Evolutionary conservation across 768 basidiomycete species (phyloP), one percentile per base, ranked within the genome.

Genomic region (Tylopilus subfusipes): DNA sequence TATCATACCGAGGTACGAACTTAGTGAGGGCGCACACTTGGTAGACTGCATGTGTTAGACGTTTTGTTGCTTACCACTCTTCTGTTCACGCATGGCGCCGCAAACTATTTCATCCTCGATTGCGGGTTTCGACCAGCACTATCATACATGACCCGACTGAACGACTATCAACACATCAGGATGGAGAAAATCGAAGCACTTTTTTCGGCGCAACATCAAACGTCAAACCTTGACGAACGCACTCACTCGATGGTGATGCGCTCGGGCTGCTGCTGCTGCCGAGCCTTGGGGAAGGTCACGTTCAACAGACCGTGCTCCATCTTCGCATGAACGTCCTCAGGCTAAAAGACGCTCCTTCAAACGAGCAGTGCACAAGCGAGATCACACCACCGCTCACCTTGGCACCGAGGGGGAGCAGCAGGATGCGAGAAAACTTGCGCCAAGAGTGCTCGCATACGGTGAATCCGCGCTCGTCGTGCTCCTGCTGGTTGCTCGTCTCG

Each of bases 221-320:
- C 11, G 5, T 16, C 14, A 5, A 10, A 0, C 22, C 7, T 13
- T 14, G 34, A 16, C 10, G 12, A 21, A 10, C 18, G 34, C 43
- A 43, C 33, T 29, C 29, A 29, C 29, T 29, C 29, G 10, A 29
- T 29, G 5, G 29, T 29, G 29, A 29, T 29, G 29, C 29, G 29
- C 29, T 29, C 10, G 29, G 29, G 29, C 29, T 29, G 29, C 29
- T 29, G 29, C 51, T 76, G 64, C n/a, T n/a, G n/a, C 9, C 68
- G 64, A 19, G 70, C 65, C 67, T 78, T 82, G 7, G 82, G 82
- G 75, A 80, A 83, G 1, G 76, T 29, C 29, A 29, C 10, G 29
- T 29, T 29, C 29, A 10, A 29, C 4, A 10, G 29, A 29, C 29
- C 29, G 29, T 29, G 4, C 29, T 29, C 29, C 29, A 29, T 29